Evolutionary conservation across 441 rosid genomes (phyloP).

Genomic region (Populus trichocarpa): DNA sequence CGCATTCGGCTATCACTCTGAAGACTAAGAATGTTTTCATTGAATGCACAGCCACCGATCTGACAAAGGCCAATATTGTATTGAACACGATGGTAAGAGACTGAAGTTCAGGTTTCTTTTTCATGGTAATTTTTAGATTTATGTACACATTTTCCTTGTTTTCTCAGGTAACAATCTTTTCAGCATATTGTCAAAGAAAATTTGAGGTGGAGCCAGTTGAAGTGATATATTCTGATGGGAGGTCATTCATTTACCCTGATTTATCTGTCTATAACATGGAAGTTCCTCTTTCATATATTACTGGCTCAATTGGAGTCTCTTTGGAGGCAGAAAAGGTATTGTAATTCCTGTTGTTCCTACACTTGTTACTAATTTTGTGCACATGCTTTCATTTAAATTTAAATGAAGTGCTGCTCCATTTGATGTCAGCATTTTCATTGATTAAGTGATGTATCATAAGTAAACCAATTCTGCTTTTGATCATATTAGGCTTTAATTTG

Average conservation of each 20-base stretch:
- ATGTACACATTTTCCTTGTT: not conserved
- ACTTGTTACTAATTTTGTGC: not conserved
- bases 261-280: slow-evolving; percentile 65
- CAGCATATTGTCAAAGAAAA: slow-evolving; percentile 65
- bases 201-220: slow-evolving; percentile 93
- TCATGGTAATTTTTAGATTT: slow-evolving; percentile 15
- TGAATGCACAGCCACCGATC: slow-evolving; percentile 95
- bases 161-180: slow-evolving; percentile 68
- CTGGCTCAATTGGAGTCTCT: slow-evolving; percentile 69
- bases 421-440: not conserved
- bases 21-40: slow-evolving; percentile 91
- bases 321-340: slow-evolving; percentile 75
- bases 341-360: not conserved
- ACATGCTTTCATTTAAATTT: not conserved
- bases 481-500: slow-evolving; percentile 2
- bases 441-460: not conserved
- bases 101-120: slow-evolving; percentile 14
- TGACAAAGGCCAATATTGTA: slow-evolving; percentile 91
- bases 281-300: slow-evolving; percentile 77
- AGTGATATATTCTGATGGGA: slow-evolving; percentile 63
- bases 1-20: slow-evolving; percentile 89
- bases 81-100: slow-evolving; percentile 78
- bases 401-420: not conserved
- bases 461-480: not conserved
- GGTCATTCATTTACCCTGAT: slow-evolving; percentile 67